A percentile compares a stretch with the other conserved stretches of the same genome.
phyloP scores from a whole-genome alignment of 225 moss, liverwort and hornwort species.

The Pseudoscleropodium purum region DNA sequence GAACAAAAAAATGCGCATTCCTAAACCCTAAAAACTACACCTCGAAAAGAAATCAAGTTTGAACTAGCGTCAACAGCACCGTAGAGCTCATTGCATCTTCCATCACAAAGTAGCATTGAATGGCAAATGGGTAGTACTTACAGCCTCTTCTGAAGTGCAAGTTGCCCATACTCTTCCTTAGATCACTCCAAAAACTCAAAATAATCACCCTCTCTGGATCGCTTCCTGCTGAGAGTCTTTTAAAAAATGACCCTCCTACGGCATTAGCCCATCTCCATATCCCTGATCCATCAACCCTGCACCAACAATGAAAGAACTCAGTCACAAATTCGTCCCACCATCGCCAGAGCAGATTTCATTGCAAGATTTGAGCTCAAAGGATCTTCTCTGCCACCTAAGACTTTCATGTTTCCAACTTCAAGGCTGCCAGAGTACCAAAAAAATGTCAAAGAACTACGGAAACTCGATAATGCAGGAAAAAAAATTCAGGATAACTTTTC shows the following conservation, averaged over 20 bases:
- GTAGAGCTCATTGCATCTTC: neutral
- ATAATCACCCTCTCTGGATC: neutral
- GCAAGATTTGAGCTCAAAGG: neutral
- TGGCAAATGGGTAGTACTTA: neutral
- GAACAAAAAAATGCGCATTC: neutral
- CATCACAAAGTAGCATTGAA: neutral
- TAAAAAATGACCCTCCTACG: neutral
- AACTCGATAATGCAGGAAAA: neutral
- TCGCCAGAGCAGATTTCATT: neutral
- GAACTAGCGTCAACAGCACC: neutral
- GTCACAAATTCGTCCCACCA: neutral
- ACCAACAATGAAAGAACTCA: neutral
- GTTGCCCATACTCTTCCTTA: conserved; percentile 6
- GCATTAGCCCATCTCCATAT: neutral
- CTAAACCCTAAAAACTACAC: neutral
- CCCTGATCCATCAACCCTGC: neutral
- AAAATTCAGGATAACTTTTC: no score
- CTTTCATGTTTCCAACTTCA: neutral
- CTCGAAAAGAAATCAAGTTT: neutral
- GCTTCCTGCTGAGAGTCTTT: neutral
- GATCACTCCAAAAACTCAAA: neutral
- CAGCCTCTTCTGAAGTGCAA: neutral
- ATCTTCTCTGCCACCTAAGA: neutral
- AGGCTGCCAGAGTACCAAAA: neutral
- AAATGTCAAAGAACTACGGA: neutral